These are phyloP conservation scores for Alopecurus myosuroides DNA, from an alignment of 176 grass and related monocot genomes.

Conservation along the genomic window DNA sequence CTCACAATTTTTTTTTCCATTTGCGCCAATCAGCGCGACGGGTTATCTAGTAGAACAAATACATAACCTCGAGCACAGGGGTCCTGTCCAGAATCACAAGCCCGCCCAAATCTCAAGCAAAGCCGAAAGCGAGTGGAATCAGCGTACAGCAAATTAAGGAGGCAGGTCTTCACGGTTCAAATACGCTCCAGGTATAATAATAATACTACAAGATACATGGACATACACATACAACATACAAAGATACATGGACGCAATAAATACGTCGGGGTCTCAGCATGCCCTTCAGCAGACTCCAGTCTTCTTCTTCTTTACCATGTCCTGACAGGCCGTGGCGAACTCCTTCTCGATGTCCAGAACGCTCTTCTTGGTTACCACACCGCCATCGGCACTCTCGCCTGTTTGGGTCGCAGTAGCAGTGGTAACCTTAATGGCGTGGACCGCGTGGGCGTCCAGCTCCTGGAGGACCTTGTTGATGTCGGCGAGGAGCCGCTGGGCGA, in stretches of 20 bases:
- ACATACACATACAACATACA: too few relatives aligned
- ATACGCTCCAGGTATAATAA: neutral
- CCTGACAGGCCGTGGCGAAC: constrained; percentile 18
- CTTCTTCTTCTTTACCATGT: constrained; percentile 23
- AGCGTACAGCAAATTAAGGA: neutral
- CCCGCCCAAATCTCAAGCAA: neutral
- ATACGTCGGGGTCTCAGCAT: neutral
- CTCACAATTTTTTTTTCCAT: too few relatives aligned
- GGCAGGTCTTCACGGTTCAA: neutral
- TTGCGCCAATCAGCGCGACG: too few relatives aligned
- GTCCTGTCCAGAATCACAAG: neutral
- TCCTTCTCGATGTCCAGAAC: constrained; percentile 35
- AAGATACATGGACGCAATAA: neutral
- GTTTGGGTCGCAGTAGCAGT: neutral
- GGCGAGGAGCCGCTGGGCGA: constrained; percentile 42
- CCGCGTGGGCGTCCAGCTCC: constrained; percentile 43
- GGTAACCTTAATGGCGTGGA: constrained; percentile 8
- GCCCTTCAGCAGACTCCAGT: constrained; percentile 39
- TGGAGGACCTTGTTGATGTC: constrained; percentile 49
- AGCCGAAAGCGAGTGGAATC: neutral
- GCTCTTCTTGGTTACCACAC: constrained; percentile 31
- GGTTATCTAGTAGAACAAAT: neutral
- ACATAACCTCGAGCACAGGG: neutral
- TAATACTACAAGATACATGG: neutral
- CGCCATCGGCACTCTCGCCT: neutral